Conservation (phyloP, 2,329 filamentous ascomycete species). For the Daldinia eschscholtzii region DNA sequence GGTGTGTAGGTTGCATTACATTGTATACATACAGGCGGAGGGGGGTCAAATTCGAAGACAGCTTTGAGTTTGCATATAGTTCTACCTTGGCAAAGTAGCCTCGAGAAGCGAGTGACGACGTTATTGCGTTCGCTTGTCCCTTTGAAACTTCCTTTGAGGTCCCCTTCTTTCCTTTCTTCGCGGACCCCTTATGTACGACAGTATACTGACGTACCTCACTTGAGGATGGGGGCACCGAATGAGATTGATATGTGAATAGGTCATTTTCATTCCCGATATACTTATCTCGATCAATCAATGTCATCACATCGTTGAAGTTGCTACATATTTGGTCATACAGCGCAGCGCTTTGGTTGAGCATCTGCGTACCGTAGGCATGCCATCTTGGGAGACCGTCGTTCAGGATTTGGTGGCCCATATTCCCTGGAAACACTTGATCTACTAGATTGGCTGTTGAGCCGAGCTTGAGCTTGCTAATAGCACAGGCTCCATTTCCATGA, state of each 20-base stretch:
- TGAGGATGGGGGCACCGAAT: slow-evolving; percentile 26
- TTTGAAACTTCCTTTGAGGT: slow-evolving; percentile 54
- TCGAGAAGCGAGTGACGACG: slow-evolving; percentile 58
- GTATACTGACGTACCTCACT: slow-evolving; percentile 31
- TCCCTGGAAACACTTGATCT: slow-evolving; percentile 56
- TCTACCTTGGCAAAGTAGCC: slow-evolving; percentile 82
- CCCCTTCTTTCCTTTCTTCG: slow-evolving; percentile 53
- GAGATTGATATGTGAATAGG: slow-evolving; percentile 59
- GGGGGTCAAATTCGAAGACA: slow-evolving; percentile 75
- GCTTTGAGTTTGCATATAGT: slow-evolving; percentile 80
- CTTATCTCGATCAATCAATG: slow-evolving; percentile 75
- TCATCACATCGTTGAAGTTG: slow-evolving; percentile 76
- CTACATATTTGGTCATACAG: slow-evolving; percentile 71
- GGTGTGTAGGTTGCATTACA: background rate
- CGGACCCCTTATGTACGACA: slow-evolving; percentile 34
- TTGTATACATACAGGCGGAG: slow-evolving; percentile 70
- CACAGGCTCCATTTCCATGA: slow-evolving; percentile 37
- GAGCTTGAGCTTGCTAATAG: slow-evolving; percentile 55
- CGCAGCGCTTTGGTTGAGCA: slow-evolving; percentile 60
- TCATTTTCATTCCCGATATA: slow-evolving; percentile 67
- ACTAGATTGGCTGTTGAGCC: slow-evolving; percentile 60
- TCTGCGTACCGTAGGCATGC: slow-evolving; percentile 59
- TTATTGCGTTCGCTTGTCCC: slow-evolving; percentile 53
- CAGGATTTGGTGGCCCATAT: slow-evolving; percentile 54
- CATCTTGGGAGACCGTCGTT: slow-evolving; percentile 60